A percentile compares a stretch with the other conserved stretches of the same genome.
phyloP scores from a whole-genome alignment of 768 basidiomycete genomes.

The Naematelia encephala region DNA sequence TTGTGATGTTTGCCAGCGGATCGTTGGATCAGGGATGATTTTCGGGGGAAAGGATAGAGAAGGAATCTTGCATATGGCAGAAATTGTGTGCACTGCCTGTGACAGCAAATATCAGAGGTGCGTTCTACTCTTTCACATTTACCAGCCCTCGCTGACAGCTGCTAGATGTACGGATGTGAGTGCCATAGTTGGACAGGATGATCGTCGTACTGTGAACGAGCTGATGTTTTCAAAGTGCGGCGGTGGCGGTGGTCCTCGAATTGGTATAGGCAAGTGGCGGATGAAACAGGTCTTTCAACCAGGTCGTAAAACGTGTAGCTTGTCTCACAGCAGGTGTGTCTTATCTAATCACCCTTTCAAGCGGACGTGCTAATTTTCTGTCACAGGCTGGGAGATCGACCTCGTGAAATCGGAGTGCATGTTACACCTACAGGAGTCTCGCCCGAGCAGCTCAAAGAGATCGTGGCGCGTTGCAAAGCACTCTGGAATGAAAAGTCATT shows the following conservation, averaged over 20 bases:
- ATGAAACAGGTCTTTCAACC: slow-evolving; percentile 49
- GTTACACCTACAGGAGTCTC: slow-evolving; percentile 43
- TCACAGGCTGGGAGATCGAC: slow-evolving; percentile 39
- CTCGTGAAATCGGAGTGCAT: slow-evolving; percentile 43
- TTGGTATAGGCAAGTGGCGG: slow-evolving; percentile 51
- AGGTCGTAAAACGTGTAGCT: slow-evolving; percentile 47
- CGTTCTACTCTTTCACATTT: slow-evolving; percentile 1
- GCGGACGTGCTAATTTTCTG: slow-evolving; percentile 6
- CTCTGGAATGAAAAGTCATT: slow-evolving; percentile 48
- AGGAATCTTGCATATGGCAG: slow-evolving; percentile 23
- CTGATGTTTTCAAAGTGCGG: slow-evolving; percentile 36
- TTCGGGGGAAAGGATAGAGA: slow-evolving; percentile 25
- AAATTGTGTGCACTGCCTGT: slow-evolving; percentile 40
- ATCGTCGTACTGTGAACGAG: not conserved
- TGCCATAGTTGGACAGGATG: not conserved
- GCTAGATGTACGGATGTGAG: slow-evolving; percentile 28
- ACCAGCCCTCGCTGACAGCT: not conserved
- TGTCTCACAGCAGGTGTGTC: slow-evolving; percentile 44
- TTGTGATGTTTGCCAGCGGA: slow-evolving; percentile 48
- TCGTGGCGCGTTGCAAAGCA: slow-evolving; percentile 36
- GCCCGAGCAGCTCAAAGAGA: slow-evolving; percentile 41
- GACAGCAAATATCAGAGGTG: slow-evolving; percentile 45
- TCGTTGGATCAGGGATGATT: slow-evolving; percentile 29
- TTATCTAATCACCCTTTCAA: not conserved
- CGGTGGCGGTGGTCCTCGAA: slow-evolving; percentile 48